These are phyloP conservation scores for Macrolepiota albuminosa DNA, from an alignment of 768 basidiomycete species.

Conservation along the genomic window DNA sequence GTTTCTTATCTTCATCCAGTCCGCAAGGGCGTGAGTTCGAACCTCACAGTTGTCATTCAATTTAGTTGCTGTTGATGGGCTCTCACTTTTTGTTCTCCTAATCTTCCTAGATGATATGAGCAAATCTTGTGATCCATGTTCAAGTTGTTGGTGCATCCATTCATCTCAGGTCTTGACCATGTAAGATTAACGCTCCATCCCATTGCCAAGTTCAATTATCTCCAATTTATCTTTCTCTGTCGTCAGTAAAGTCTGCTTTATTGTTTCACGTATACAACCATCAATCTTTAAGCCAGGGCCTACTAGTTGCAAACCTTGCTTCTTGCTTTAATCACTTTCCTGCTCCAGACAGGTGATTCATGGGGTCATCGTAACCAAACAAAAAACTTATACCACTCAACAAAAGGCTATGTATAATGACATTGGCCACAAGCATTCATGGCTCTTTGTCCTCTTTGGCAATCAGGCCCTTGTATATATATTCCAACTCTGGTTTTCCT, in stretches of 20 bases:
- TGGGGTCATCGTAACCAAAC: background rate
- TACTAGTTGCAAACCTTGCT: background rate
- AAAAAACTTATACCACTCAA: background rate
- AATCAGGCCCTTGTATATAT: background rate
- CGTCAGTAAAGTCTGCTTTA: background rate
- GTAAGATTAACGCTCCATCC: too few species aligned
- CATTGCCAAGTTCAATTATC: too few species aligned
- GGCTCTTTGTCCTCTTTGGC: background rate
- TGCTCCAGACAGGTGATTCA: background rate
- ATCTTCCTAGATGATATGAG: too few species aligned
- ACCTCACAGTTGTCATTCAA: constrained; percentile 9
- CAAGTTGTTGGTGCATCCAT: too few species aligned
- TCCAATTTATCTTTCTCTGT: too few species aligned
- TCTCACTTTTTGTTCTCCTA: too few species aligned
- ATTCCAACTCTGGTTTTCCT: background rate
- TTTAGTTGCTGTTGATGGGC: too few species aligned
- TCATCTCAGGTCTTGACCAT: too few species aligned
- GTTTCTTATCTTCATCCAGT: constrained; percentile 11
- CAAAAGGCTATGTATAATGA: background rate
- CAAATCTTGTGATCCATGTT: too few species aligned
- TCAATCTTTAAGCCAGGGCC: background rate
- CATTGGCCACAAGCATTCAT: background rate
- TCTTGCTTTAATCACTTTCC: background rate
- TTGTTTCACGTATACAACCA: background rate
- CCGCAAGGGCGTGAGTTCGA: constrained; percentile 9